A percentile compares a stretch with the other conserved stretches of the same genome.
phyloP scores from a whole-genome alignment of 2,329 filamentous ascomycete species.

The Pyrenochaeta sp. region DNA sequence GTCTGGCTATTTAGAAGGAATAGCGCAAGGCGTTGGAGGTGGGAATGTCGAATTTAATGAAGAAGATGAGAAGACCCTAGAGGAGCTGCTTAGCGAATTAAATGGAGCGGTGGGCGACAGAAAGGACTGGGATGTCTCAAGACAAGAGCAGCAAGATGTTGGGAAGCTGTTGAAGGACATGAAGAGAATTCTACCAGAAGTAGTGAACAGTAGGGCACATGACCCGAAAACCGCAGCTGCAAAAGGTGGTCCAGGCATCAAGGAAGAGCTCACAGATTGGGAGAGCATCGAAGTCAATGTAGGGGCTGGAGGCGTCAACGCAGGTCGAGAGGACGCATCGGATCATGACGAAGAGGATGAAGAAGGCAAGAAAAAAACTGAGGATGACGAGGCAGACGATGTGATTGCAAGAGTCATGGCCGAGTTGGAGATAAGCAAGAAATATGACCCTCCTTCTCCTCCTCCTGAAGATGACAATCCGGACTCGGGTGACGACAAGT shows the following conservation, averaged over 20 bases:
- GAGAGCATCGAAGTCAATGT: conserved; percentile 43
- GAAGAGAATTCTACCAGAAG: conserved; percentile 48
- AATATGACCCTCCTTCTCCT: conserved; percentile 43
- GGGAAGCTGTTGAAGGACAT: conserved; percentile 53
- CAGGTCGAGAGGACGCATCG: conserved; percentile 24
- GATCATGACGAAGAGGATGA: conserved; percentile 27
- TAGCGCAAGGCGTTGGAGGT: conserved; percentile 40
- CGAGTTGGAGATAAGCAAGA: conserved; percentile 55
- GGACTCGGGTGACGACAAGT: conserved; percentile 12
- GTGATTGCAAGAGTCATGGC: conserved; percentile 57
- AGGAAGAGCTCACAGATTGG: conserved; percentile 39
- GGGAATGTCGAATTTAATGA: conserved; percentile 39
- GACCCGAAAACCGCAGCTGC: conserved; percentile 1
- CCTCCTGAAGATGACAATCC: conserved; percentile 24
- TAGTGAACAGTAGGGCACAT: conserved; percentile 27
- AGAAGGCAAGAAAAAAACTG: conserved; percentile 33
- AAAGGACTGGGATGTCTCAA: conserved; percentile 52
- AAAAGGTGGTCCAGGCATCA: conserved; percentile 3
- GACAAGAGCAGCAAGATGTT: conserved; percentile 53
- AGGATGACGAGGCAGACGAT: conserved; percentile 55
- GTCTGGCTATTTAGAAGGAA: conserved; percentile 42
- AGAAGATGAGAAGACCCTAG: conserved; percentile 57
- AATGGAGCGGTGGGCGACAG: conserved; percentile 32
- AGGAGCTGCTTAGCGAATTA: conserved; percentile 56
- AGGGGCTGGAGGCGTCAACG: conserved; percentile 29